Conservation (phyloP, 2,329 filamentous ascomycete genomes). For the Venturia asperata region DNA sequence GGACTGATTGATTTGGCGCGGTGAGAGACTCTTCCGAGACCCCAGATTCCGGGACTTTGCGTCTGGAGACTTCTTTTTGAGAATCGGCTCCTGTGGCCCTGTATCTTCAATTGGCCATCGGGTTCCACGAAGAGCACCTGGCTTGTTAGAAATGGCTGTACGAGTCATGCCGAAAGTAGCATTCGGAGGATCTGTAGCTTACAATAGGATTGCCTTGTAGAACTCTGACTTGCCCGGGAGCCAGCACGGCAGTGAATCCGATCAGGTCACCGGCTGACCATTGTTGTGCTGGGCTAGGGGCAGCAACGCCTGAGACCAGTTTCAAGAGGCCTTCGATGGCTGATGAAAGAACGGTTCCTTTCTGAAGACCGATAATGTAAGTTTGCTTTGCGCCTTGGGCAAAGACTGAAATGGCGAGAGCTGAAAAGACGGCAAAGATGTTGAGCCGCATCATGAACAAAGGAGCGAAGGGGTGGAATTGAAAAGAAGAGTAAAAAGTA, state of each 20-base stretch:
- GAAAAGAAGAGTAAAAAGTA: not conserved
- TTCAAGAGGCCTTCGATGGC: not conserved
- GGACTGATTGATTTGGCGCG: constrained; percentile 27
- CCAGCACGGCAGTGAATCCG: constrained; percentile 34
- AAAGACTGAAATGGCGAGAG: not conserved
- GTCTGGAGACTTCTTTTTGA: constrained; percentile 22
- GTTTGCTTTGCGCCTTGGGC: not conserved
- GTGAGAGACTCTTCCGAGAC: constrained; percentile 37
- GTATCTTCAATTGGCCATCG: constrained; percentile 10
- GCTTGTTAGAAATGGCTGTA: not conserved
- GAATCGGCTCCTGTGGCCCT: constrained; percentile 9
- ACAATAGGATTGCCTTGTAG: constrained; percentile 29
- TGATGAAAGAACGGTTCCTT: not conserved
- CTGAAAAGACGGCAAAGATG: not conserved
- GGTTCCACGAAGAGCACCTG: constrained; percentile 16
- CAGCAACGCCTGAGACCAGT: not conserved
- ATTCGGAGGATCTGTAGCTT: constrained; percentile 17
- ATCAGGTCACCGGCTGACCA: constrained; percentile 29
- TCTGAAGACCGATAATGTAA: not conserved
- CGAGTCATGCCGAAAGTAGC: not conserved
- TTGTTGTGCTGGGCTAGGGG: not conserved
- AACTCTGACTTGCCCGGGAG: constrained; percentile 27
- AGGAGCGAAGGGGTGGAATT: not conserved
- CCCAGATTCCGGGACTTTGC: constrained; percentile 36
- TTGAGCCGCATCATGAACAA: not conserved